These are phyloP conservation scores for Phragmites australis DNA, from an alignment of 176 grass and related monocot species.

Conservation along the genomic window DNA sequence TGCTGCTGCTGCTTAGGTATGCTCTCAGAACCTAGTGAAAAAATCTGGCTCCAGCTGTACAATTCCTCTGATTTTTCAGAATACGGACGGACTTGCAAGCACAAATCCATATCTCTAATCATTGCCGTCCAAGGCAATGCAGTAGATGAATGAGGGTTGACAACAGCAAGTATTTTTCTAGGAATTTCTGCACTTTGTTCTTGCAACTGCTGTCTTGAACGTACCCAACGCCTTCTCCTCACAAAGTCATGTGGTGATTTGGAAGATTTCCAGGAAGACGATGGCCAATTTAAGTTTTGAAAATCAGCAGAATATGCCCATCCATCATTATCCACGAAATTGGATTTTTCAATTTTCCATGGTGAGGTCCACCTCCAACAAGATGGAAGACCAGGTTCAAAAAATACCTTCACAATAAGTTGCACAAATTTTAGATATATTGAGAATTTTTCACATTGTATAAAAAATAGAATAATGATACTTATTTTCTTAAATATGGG, in stretches of 20 bases:
- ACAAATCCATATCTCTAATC: slow-evolving; percentile 68
- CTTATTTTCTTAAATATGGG: slow-evolving; percentile 12
- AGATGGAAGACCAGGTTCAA: slow-evolving; percentile 78
- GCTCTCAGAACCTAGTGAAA: slow-evolving; percentile 59
- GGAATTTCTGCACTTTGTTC: slow-evolving; percentile 49
- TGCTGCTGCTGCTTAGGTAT: slow-evolving; percentile 47
- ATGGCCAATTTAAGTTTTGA: slow-evolving; percentile 75
- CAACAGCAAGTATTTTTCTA: slow-evolving; percentile 75
- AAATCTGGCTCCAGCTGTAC: slow-evolving; percentile 82
- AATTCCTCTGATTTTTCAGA: slow-evolving; percentile 57
- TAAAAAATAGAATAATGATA: not conserved
- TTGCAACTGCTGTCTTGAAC: slow-evolving; percentile 59
- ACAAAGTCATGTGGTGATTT: slow-evolving; percentile 74
- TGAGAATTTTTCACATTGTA: not conserved
- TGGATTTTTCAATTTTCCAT: slow-evolving; percentile 93
- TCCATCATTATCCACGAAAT: slow-evolving; percentile 82
- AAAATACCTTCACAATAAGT: slow-evolving; percentile 73
- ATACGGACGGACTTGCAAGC: slow-evolving; percentile 86
- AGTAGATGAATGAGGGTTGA: slow-evolving; percentile 71
- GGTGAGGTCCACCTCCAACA: slow-evolving; percentile 88
- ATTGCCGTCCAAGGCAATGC: slow-evolving; percentile 80
- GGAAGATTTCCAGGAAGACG: slow-evolving; percentile 73
- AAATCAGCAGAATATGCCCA: slow-evolving; percentile 88
- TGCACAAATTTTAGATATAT: slow-evolving; percentile 33
- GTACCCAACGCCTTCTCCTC: slow-evolving; percentile 84